phyloP scores from a whole-genome alignment of 2,329 filamentous ascomycete species.

The Dactylellina drechsleri region DNA sequence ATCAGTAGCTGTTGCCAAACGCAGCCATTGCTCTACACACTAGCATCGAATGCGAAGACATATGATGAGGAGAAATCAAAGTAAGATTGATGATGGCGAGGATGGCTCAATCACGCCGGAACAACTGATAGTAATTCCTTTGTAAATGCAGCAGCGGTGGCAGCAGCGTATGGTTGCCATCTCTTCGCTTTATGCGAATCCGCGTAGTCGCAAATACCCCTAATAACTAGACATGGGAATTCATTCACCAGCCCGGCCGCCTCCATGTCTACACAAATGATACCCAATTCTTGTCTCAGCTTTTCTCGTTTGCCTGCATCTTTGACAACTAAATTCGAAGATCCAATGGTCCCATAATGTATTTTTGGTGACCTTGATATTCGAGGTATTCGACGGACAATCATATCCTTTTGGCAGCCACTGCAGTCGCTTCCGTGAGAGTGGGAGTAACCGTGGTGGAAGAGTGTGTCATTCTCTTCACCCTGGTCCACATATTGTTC shows the following conservation, averaged over 20 bases:
- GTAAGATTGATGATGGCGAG: too few species aligned
- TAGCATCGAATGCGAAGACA: too few species aligned
- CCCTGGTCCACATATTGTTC: slow-evolving; percentile 28
- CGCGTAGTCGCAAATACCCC: slow-evolving; percentile 36
- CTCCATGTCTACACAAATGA: slow-evolving; percentile 60
- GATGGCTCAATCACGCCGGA: too few species aligned
- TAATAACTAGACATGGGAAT: slow-evolving; percentile 52
- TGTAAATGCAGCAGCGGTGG: slow-evolving; percentile 25
- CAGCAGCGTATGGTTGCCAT: slow-evolving; percentile 29
- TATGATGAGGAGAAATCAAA: too few species aligned
- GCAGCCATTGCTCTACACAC: too few species aligned
- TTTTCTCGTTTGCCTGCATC: slow-evolving; percentile 37
- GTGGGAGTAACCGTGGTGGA: slow-evolving; percentile 16
- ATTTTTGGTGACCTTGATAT: slow-evolving; percentile 1
- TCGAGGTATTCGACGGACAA: slow-evolving; percentile 1
- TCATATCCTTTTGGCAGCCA: slow-evolving; percentile 7
- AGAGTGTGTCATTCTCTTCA: slow-evolving; percentile 27
- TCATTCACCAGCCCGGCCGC: slow-evolving; percentile 53
- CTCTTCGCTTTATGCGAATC: slow-evolving; percentile 30
- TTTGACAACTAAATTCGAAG: slow-evolving; percentile 47
- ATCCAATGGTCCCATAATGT: slow-evolving; percentile 30
- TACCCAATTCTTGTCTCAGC: slow-evolving; percentile 1
- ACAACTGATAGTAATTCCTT: slow-evolving; percentile 4
- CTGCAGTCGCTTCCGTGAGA: not conserved
- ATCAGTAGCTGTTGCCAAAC: too few species aligned